Evolutionary conservation across 2,329 filamentous ascomycete genomes (phyloP).

Genomic region (Penicillium vulpinum): DNA sequence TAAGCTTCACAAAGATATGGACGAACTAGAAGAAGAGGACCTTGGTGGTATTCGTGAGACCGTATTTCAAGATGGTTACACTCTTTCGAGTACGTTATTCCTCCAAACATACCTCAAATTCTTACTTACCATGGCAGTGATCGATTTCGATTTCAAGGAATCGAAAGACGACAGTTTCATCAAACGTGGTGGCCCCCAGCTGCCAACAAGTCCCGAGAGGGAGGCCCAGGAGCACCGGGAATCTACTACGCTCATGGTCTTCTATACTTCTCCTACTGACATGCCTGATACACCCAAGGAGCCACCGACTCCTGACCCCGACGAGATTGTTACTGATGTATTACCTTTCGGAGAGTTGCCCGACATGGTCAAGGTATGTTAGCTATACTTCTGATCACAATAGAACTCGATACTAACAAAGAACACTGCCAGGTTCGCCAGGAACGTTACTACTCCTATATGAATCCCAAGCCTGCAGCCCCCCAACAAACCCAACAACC

Average conservation of each 20-base stretch:
- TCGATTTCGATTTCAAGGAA: slow-evolving; percentile 42
- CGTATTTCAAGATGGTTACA: slow-evolving; percentile 36
- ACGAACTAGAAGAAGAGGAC: slow-evolving; percentile 62
- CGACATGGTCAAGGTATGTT: slow-evolving; percentile 43
- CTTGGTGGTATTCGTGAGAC: slow-evolving; percentile 50
- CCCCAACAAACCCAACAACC: slow-evolving; percentile 26
- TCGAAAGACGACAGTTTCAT: slow-evolving; percentile 37
- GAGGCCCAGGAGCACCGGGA: slow-evolving; percentile 49
- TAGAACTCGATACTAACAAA: slow-evolving; percentile 10
- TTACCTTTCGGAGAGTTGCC: slow-evolving; percentile 46
- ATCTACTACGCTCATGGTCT: slow-evolving; percentile 49
- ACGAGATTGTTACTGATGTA: slow-evolving; percentile 38
- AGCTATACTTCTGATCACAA: not conserved
- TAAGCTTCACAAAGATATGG: slow-evolving; percentile 55
- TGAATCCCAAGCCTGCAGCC: slow-evolving; percentile 34
- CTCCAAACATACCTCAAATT: not conserved
- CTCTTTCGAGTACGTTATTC: slow-evolving; percentile 35
- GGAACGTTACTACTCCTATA: slow-evolving; percentile 41
- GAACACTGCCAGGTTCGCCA: slow-evolving; percentile 39
- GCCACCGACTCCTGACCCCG: slow-evolving; percentile 40
- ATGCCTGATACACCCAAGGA: slow-evolving; percentile 51
- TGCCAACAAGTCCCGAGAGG: slow-evolving; percentile 44
- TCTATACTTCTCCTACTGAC: slow-evolving; percentile 48
- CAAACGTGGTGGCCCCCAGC: slow-evolving; percentile 44
- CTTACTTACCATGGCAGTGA: slow-evolving; percentile 30